phyloP scores from a whole-genome alignment of 202 grass and related monocot species.

The Cymbopogon flexuosus region DNA sequence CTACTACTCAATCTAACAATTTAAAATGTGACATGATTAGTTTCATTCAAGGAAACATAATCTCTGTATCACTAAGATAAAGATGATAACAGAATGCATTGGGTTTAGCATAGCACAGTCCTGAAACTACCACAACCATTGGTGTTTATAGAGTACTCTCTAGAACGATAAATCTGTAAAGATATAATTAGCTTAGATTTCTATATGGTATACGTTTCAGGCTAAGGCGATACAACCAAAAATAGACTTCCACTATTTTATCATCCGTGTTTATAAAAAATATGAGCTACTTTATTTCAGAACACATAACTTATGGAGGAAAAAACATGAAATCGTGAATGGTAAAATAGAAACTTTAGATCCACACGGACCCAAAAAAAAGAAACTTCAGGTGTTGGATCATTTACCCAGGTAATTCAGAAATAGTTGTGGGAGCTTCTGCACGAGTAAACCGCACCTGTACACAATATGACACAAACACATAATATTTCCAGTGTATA shows the following conservation, averaged over 20 bases:
- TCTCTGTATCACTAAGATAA: too few relatives aligned
- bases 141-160: too few relatives aligned
- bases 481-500: neutral
- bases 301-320: neutral
- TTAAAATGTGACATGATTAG: too few relatives aligned
- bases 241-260: neutral
- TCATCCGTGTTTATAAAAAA: neutral
- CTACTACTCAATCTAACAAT: neutral
- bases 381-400: conserved; percentile 1
- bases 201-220: too few relatives aligned
- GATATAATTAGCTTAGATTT: too few relatives aligned
- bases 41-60: too few relatives aligned
- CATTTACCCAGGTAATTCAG: conserved; percentile 78
- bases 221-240: neutral
- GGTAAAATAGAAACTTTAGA: neutral
- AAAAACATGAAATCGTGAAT: neutral
- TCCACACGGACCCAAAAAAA: neutral
- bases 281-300: neutral
- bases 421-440: conserved; percentile 57
- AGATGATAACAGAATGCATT: too few relatives aligned
- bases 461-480: neutral
- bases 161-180: too few relatives aligned
- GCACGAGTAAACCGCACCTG: conserved; percentile 78
- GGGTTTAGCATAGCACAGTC: too few relatives aligned
- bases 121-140: too few relatives aligned